A percentile compares a stretch with the other conserved stretches of the same genome.
These are phyloP conservation scores for Epithemia pelagica DNA, from an alignment of 108 stramenopile species.

Conservation along the genomic window DNA sequence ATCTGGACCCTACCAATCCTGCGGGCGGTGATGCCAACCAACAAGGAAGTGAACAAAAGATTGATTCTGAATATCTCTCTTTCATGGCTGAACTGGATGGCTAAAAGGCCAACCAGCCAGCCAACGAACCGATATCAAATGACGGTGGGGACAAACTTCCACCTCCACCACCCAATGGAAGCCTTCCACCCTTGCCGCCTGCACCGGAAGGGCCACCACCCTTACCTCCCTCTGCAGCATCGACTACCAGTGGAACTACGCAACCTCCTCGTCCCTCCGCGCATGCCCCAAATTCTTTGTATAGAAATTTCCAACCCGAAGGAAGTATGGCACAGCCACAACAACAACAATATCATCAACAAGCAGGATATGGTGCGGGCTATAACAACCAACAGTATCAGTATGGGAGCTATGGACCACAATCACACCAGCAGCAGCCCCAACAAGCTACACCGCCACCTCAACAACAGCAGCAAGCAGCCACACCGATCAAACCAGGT, in stretches of 20 bases:
- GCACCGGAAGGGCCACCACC: constrained; percentile 17
- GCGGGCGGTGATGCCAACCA: constrained; percentile 3
- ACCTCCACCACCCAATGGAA: constrained; percentile 18
- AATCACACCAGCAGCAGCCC: constrained; percentile 16
- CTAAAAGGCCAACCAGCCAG: constrained; percentile 32
- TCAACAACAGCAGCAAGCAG: constrained; percentile 42
- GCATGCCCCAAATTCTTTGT: constrained; percentile 18
- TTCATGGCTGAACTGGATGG: constrained; percentile 98
- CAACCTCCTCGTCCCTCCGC: too few species aligned
- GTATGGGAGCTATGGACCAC: not conserved
- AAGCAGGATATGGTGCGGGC: constrained; percentile 5
- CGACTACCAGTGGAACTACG: too few species aligned
- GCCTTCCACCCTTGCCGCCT: constrained; percentile 23
- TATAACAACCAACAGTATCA: not conserved
- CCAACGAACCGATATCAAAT: constrained; percentile 16
- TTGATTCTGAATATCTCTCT: constrained; percentile 88
- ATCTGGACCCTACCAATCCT: constrained; percentile 19
- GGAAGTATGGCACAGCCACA: too few species aligned
- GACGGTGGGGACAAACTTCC: constrained; percentile 8
- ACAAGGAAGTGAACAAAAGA: constrained; percentile 45
- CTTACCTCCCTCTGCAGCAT: too few species aligned
- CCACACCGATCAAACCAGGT: constrained; percentile 11
- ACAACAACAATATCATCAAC: constrained; percentile 16
- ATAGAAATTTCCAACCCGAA: constrained; percentile 9
- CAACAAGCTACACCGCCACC: constrained; percentile 11